Conservation (phyloP, 768 basidiomycete genomes). For the Mycena latifolia region DNA sequence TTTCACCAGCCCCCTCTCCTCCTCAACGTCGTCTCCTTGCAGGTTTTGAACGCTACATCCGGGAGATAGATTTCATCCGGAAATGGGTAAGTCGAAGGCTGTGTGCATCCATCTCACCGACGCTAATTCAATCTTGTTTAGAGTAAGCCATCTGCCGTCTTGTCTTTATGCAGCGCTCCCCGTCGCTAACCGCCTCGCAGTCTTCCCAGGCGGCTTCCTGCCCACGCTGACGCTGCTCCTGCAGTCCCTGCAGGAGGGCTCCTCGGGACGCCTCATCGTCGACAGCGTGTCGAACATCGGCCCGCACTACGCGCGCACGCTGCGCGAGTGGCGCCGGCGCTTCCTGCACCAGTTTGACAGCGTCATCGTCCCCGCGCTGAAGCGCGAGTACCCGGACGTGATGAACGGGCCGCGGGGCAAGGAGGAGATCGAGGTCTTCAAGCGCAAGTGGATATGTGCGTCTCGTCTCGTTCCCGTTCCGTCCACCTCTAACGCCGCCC, state of each 20-base stretch:
- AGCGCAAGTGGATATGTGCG: slow-evolving; percentile 80
- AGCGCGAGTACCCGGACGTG: slow-evolving; percentile 69
- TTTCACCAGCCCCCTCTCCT: background rate
- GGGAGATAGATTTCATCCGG: slow-evolving; percentile 79
- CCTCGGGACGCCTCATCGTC: slow-evolving; percentile 67
- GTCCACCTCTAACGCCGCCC: slow-evolving; percentile 7
- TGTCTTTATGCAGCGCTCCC: background rate
- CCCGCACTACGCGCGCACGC: slow-evolving; percentile 65
- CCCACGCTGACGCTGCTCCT: slow-evolving; percentile 73
- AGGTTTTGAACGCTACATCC: slow-evolving; percentile 69
- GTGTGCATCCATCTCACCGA: background rate
- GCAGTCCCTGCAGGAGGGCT: slow-evolving; percentile 61
- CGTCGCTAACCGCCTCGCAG: slow-evolving; percentile 41
- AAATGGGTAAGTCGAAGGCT: slow-evolving; percentile 71
- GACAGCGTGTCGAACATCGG: slow-evolving; percentile 78
- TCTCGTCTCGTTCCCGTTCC: slow-evolving; percentile 25
- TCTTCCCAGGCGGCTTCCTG: slow-evolving; percentile 80
- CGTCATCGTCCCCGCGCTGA: slow-evolving; percentile 70
- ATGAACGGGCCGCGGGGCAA: slow-evolving; percentile 57
- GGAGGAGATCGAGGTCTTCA: slow-evolving; percentile 79
- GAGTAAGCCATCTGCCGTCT: slow-evolving; percentile 9
- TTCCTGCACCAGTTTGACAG: slow-evolving; percentile 71
- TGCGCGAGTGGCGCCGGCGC: slow-evolving; percentile 79
- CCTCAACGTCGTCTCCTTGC: slow-evolving; percentile 1
- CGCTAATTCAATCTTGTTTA: background rate